Evolutionary conservation across 192 early-diverging fungal species (phyloP).

Genomic region (Paraglomus occultum): DNA sequence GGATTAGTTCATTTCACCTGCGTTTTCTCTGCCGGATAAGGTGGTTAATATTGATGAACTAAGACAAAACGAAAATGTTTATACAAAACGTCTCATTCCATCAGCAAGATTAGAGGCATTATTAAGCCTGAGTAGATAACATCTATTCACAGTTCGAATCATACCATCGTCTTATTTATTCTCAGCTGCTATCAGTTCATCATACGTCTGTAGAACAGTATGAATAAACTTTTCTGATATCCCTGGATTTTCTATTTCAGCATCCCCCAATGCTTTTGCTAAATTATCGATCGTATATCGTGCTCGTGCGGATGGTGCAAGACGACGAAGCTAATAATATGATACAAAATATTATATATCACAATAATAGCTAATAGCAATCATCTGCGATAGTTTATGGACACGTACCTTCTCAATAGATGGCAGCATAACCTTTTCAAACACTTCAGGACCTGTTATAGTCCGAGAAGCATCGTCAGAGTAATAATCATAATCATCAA

Average conservation of each 20-base stretch:
- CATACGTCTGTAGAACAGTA: constrained; percentile 27
- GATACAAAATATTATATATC: background rate
- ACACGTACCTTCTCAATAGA: constrained; percentile 17
- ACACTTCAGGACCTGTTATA: constrained; percentile 32
- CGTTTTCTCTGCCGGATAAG: too few relatives aligned
- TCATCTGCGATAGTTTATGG: background rate
- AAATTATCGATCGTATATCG: constrained; percentile 42
- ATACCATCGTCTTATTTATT: background rate
- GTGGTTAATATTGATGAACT: too few relatives aligned
- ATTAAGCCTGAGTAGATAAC: too few relatives aligned
- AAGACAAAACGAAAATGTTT: too few relatives aligned
- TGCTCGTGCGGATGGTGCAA: constrained; percentile 34
- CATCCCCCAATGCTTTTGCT: constrained; percentile 39
- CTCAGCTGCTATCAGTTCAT: constrained; percentile 17
- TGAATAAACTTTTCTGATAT: constrained; percentile 40
- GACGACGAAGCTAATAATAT: constrained; percentile 33
- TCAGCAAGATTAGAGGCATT: too few relatives aligned
- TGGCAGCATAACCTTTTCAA: constrained; percentile 37
- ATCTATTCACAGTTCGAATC: too few relatives aligned
- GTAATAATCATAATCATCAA: constrained; percentile 30
- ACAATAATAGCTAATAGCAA: constrained; percentile 10
- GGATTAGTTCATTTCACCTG: too few relatives aligned
- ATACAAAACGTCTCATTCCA: too few relatives aligned
- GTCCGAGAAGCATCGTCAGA: constrained; percentile 8
- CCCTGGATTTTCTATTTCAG: constrained; percentile 45